These are phyloP conservation scores for Triticum turgidum DNA, from an alignment of 176 grass and related monocot genomes.

Conservation along the genomic window DNA sequence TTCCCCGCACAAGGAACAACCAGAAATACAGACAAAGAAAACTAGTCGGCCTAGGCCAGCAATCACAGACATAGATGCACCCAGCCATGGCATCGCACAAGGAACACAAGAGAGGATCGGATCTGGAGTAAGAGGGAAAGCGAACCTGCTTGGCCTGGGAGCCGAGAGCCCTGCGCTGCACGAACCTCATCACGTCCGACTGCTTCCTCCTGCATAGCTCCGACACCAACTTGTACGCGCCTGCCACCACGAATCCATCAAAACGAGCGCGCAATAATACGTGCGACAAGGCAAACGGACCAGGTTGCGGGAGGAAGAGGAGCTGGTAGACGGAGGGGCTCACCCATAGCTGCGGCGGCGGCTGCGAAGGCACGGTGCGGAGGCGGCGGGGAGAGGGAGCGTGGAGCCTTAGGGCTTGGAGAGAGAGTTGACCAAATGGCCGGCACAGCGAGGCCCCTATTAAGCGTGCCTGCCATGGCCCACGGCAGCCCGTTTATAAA, in stretches of 20 bases:
- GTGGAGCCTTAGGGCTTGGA: slow-evolving; percentile 16
- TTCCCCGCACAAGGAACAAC: not conserved
- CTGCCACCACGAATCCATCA: slow-evolving; percentile 33
- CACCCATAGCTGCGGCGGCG: slow-evolving; percentile 39
- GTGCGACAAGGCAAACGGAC: not conserved
- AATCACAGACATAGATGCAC: not conserved
- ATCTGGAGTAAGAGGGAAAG: slow-evolving; percentile 11
- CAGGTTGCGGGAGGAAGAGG: not conserved
- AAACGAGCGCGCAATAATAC: not conserved
- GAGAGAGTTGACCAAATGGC: too few relatives aligned
- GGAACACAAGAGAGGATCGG: not conserved
- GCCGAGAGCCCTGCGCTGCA: slow-evolving; percentile 78
- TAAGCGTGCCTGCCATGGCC: too few relatives aligned
- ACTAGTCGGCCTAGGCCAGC: not conserved
- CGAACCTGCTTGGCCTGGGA: slow-evolving; percentile 85
- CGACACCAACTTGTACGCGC: slow-evolving; percentile 79
- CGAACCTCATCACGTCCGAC: slow-evolving; percentile 76
- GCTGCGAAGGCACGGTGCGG: not conserved
- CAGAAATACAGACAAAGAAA: not conserved
- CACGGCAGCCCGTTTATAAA: too few relatives aligned
- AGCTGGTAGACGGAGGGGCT: not conserved
- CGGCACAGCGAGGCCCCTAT: too few relatives aligned
- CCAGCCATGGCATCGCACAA: not conserved
- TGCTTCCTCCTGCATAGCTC: slow-evolving; percentile 93
- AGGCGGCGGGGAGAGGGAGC: slow-evolving; percentile 6